Conservation (phyloP, 768 basidiomycete species). For the Russula vinacea region DNA sequence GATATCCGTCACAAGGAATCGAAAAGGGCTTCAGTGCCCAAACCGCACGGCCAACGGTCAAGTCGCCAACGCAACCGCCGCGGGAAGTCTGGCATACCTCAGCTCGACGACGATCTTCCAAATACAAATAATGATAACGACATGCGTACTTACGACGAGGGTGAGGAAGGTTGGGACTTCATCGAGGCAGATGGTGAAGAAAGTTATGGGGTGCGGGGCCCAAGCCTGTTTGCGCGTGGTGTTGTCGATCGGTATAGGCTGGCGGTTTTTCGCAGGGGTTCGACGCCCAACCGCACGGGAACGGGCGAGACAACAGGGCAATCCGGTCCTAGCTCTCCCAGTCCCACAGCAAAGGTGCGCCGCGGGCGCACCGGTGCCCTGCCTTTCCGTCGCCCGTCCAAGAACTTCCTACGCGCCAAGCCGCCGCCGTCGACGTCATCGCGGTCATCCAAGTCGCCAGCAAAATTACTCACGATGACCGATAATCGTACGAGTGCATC, state of each 20-base stretch:
- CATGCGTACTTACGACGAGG: slow-evolving; percentile 44
- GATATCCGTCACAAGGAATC: slow-evolving; percentile 27
- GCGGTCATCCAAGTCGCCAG: slow-evolving; percentile 36
- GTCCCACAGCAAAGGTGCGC: slow-evolving; percentile 51
- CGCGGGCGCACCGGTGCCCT: slow-evolving; percentile 68
- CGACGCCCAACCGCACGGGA: slow-evolving; percentile 54
- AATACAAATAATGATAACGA: slow-evolving; percentile 44
- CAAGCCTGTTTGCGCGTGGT: slow-evolving; percentile 85
- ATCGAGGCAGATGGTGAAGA: slow-evolving; percentile 80
- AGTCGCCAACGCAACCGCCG: slow-evolving; percentile 46
- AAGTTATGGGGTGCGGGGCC: slow-evolving; percentile 73
- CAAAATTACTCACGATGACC: slow-evolving; percentile 40
- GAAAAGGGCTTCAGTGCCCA: slow-evolving; percentile 21
- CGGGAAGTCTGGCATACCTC: slow-evolving; percentile 81
- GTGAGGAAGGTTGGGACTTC: slow-evolving; percentile 91
- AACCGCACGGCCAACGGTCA: slow-evolving; percentile 30
- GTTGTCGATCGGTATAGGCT: slow-evolving; percentile 86
- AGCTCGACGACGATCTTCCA: slow-evolving; percentile 58
- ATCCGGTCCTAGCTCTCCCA: slow-evolving; percentile 41
- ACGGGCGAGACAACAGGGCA: slow-evolving; percentile 44
- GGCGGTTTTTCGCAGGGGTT: slow-evolving; percentile 81
- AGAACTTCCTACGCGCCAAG: slow-evolving; percentile 70
- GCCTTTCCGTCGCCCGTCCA: slow-evolving; percentile 68
- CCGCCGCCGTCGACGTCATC: slow-evolving; percentile 56
- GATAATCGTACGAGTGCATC: slow-evolving; percentile 50